Evolutionary conservation across 164 flowering plant species (phyloP).

Genomic region (Chloranthus sessilifolius): DNA sequence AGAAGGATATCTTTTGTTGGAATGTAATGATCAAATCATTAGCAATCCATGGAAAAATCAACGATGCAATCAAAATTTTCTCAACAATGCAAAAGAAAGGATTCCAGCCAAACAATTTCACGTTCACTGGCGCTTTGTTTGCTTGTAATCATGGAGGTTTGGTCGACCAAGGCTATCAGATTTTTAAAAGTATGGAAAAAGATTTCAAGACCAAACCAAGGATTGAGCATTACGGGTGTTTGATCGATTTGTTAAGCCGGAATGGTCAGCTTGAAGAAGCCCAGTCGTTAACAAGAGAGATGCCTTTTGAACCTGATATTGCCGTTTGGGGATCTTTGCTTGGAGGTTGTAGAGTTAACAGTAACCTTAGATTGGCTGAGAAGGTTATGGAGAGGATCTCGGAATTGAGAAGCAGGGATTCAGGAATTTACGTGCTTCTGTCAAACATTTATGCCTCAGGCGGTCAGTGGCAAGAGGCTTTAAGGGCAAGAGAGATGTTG

Average conservation of each 20-base stretch:
- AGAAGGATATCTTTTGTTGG: conserved; percentile 37
- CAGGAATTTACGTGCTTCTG: conserved; percentile 37
- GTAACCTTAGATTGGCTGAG: conserved; percentile 34
- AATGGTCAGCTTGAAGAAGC: conserved; percentile 39
- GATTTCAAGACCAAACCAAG: conserved; percentile 28
- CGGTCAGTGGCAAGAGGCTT: conserved; percentile 37
- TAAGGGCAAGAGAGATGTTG: conserved; percentile 26
- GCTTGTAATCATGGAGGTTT: conserved; percentile 48
- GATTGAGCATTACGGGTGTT: conserved; percentile 35
- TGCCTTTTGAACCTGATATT: conserved; percentile 39
- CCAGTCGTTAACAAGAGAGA: conserved; percentile 15
- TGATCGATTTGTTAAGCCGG: conserved; percentile 40
- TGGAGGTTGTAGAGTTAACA: conserved; percentile 31
- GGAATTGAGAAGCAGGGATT: conserved; percentile 22
- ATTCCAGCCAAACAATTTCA: conserved; percentile 32
- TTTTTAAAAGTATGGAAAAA: conserved; percentile 27
- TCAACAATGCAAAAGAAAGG: conserved; percentile 22
- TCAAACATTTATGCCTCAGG: conserved; percentile 43
- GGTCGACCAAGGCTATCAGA: conserved; percentile 29
- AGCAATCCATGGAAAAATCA: conserved; percentile 33
- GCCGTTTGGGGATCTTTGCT: conserved; percentile 45
- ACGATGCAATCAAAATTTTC: conserved; percentile 33
- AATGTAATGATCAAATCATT: conserved; percentile 42
- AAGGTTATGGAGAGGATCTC: conserved; percentile 19
- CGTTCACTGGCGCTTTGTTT: conserved; percentile 24